These are phyloP conservation scores for Waltergamsia citrina DNA, from an alignment of 2,329 filamentous ascomycete genomes.

Conservation along the genomic window DNA sequence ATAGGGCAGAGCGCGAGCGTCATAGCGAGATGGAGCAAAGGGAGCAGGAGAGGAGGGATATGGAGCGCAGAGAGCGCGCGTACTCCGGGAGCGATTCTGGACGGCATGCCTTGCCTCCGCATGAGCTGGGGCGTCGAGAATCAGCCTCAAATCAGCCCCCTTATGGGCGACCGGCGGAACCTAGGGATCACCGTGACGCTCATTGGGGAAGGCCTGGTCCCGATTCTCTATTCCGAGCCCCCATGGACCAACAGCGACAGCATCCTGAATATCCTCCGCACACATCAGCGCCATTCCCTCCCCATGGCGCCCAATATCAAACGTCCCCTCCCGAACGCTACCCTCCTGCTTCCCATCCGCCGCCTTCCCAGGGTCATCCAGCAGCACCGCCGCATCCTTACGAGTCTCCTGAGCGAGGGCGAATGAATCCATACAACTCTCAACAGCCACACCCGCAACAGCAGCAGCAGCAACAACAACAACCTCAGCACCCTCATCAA, in stretches of 20 bases:
- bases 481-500: slow-evolving; percentile 23
- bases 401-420: slow-evolving; percentile 41
- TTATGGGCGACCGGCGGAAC: slow-evolving; percentile 32
- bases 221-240: slow-evolving; percentile 22
- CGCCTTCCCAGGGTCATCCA: slow-evolving; percentile 15
- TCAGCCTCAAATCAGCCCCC: slow-evolving; percentile 33
- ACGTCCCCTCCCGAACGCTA: slow-evolving; percentile 21
- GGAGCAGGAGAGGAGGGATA: slow-evolving; percentile 32
- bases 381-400: slow-evolving; percentile 23
- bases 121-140: slow-evolving; percentile 29
- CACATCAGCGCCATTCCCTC: slow-evolving; percentile 16
- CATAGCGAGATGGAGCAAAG: slow-evolving; percentile 32
- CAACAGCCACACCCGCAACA: slow-evolving; percentile 29
- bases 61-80: slow-evolving; percentile 34
- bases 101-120: slow-evolving; percentile 24
- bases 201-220: slow-evolving; percentile 21
- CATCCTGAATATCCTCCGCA: slow-evolving; percentile 33
- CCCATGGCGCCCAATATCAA: slow-evolving; percentile 19
- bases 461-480: slow-evolving; percentile 21
- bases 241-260: slow-evolving; percentile 29
- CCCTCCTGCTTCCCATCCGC: slow-evolving; percentile 23
- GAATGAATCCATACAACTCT: no score
- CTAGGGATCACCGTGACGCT: slow-evolving; percentile 17
- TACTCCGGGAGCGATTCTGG: slow-evolving; percentile 38
- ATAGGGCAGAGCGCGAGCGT: slow-evolving; percentile 36